Evolutionary conservation across 257 asterid species (phyloP).

Genomic region (Petunia secreta): DNA sequence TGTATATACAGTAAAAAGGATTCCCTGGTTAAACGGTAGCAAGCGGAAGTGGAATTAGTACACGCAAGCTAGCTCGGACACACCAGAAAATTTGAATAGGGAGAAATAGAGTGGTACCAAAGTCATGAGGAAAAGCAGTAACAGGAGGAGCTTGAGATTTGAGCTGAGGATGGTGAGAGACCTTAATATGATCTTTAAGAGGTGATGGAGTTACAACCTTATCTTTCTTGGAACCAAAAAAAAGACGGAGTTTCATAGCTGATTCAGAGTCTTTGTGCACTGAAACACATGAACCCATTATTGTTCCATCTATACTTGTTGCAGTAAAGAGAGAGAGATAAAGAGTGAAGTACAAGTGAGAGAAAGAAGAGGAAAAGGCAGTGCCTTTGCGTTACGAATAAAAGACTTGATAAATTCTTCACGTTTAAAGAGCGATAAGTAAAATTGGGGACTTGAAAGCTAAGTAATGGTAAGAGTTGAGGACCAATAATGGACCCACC

Average conservation of each 20-base stretch:
- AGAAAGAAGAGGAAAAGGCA: not conserved
- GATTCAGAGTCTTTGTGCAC: conserved; percentile 45
- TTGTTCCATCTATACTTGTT: not conserved
- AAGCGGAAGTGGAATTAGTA: no score
- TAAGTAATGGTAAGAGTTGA: conserved; percentile 23
- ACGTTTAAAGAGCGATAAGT: conserved; percentile 15
- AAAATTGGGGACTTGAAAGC: conserved; percentile 35
- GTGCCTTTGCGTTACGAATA: conserved; percentile 24
- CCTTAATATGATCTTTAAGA: conserved; percentile 41
- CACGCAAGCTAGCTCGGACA: no score
- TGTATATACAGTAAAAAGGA: no score
- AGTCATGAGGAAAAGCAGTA: conserved; percentile 27
- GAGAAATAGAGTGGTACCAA: conserved; percentile 30
- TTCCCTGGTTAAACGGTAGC: no score
- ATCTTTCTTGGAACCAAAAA: conserved; percentile 49
- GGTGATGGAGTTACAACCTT: conserved; percentile 54
- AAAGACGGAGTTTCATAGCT: conserved; percentile 42
- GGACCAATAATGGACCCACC: not conserved
- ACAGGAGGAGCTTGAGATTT: conserved; percentile 38
- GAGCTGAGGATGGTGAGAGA: conserved; percentile 35
- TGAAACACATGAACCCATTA: conserved; percentile 53
- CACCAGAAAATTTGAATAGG: not conserved
- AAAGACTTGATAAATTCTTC: not conserved
- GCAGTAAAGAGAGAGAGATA: not conserved
- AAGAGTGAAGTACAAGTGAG: conserved; percentile 27